Evolutionary conservation across 345 rosid species (phyloP).

Genomic region (Salix purpurea): DNA sequence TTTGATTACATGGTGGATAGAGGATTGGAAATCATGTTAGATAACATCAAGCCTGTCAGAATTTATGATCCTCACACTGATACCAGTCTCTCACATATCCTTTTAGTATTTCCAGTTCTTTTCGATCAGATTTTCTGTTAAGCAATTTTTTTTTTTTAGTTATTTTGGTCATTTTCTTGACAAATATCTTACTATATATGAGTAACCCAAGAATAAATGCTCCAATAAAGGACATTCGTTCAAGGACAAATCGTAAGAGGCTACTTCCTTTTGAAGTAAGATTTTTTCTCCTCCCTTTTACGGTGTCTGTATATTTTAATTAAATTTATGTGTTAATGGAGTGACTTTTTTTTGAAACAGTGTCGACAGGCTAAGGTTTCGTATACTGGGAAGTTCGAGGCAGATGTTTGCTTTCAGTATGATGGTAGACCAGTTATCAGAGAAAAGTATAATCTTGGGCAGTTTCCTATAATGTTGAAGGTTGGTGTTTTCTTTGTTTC

Average conservation of each 20-base stretch:
- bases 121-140: neutral
- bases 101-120: constrained; percentile 11
- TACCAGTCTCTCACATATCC: constrained; percentile 65
- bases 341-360: constrained; percentile 33
- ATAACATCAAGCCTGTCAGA: constrained; percentile 50
- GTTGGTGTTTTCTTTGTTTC: constrained; percentile 19
- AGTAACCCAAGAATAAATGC: constrained; percentile 48
- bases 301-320: neutral
- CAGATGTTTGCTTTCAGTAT: constrained; percentile 56
- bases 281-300: neutral
- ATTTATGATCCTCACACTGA: constrained; percentile 42
- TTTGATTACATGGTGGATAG: constrained; percentile 68
- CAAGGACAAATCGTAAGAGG: constrained; percentile 29
- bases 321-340: constrained; percentile 2
- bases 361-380: constrained; percentile 86
- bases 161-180: constrained; percentile 33
- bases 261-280: constrained; percentile 74
- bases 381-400: constrained; percentile 60
- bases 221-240: constrained; percentile 58
- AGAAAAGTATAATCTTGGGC: constrained; percentile 66
- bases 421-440: constrained; percentile 39
- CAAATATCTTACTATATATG: constrained; percentile 48
- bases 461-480: constrained; percentile 86
- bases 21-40: constrained; percentile 75
- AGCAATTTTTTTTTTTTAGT: neutral